Conservation (phyloP, 441 rosid genomes). For the Corymbia citriodora region DNA sequence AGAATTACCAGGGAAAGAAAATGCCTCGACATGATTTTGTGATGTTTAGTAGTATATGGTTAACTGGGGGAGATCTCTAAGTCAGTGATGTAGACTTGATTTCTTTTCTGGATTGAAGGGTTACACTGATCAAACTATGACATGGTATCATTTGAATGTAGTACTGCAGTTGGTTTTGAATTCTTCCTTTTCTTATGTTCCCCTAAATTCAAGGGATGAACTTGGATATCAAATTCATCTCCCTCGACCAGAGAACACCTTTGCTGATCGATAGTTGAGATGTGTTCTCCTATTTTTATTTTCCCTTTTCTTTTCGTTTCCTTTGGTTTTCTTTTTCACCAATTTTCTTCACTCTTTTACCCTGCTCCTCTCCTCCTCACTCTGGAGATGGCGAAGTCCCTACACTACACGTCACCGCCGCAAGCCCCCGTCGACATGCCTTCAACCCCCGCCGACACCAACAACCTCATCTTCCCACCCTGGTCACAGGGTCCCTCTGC, state of each 20-base stretch:
- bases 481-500: background rate
- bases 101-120: background rate
- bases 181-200: background rate
- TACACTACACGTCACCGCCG: background rate
- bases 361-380: background rate
- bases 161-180: background rate
- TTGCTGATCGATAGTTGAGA: background rate
- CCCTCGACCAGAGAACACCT: background rate
- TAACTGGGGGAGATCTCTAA: background rate
- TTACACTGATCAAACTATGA: background rate
- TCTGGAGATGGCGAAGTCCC: background rate
- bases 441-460: background rate
- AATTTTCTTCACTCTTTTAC: background rate
- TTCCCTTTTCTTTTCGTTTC: background rate
- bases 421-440: background rate
- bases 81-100: background rate
- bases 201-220: background rate
- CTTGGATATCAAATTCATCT: background rate
- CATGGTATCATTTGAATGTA: background rate
- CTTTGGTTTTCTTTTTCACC: background rate
- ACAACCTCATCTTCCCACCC: background rate
- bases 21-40: background rate
- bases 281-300: background rate
- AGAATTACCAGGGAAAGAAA: background rate
- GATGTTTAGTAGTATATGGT: background rate